Base-by-base conservation (phyloP, 805 yeast species). In the Schwanniomyces yamadae region DNA sequence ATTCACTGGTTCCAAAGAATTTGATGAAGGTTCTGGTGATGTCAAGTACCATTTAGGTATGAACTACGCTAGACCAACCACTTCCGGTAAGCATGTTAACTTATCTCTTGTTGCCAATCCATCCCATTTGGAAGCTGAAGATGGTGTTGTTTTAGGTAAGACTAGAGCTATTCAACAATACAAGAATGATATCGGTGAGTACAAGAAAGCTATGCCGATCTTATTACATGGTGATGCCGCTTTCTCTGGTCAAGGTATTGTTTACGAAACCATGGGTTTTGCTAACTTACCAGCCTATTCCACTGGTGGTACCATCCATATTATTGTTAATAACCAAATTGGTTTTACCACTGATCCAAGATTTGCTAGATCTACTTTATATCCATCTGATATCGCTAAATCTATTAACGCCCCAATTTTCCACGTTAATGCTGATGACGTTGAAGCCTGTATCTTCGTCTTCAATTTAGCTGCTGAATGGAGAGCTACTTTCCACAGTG, bases 311-410 rank as follows among this genome's bases (percentile, higher is more conserved):
- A 89, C 98, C 34, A 75, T 93, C 50, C 99, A 93, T 69, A 79
- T 93, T 49, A 90, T 93, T 57, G 89, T 93, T 47, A 93, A 93
- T 71, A 93, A 93, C 73, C 99, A 93, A 78, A 91, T 93, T 63
- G 99, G 99, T 66, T 93, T 93, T 80, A 93, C 99, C 49, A 93
- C 99, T 34, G 98, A 93, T 63, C 99, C 99, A 49, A 80, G 96
- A 72, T 83, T 84, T 55, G 89, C 97, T 23, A 84, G 99, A 74
- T 91, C 98, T 17, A 93, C 99, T 32, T 91, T 95, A 56, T 93
- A 93, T 67, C 97, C 99, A 54, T 85, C 96, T 16, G 99, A 93
- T 73, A 78, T 93, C 59, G 98, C 97, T 53, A 93, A 93, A 73
- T 74, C 96, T 23, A 85, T 88, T 65, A 90, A 91, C 61, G 96